Percentiles rank a stretch among this genome's conserved stretches.
Conservation (phyloP, 352 stramenopile genomes). For the Phytophthora litchii region DNA sequence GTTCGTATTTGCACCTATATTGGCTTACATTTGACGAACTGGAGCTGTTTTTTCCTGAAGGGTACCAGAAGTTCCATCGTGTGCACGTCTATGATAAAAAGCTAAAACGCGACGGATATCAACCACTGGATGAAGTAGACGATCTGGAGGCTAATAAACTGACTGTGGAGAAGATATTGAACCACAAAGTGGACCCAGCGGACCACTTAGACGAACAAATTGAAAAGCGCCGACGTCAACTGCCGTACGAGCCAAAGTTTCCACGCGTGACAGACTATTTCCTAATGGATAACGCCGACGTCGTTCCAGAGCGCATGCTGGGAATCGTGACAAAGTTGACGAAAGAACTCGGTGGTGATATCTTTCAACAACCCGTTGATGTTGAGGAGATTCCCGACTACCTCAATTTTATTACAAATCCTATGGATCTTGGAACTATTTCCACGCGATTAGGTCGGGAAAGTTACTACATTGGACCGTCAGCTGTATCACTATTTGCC, state of each 20-base stretch:
- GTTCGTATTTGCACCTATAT: constrained; percentile 88
- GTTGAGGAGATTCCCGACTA: constrained; percentile 86
- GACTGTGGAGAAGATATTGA: constrained; percentile 89
- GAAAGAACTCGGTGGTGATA: constrained; percentile 84
- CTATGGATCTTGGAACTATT: constrained; percentile 90
- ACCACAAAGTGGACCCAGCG: constrained; percentile 80
- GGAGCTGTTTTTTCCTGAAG: constrained; percentile 83
- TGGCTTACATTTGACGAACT: constrained; percentile 90
- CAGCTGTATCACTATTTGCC: constrained; percentile 75
- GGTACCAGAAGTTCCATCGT: constrained; percentile 86
- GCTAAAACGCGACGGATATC: constrained; percentile 78
- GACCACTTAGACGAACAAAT: constrained; percentile 88
- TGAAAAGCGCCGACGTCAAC: constrained; percentile 66
- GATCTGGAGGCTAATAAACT: constrained; percentile 88
- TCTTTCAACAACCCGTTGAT: constrained; percentile 84
- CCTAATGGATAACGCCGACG: constrained; percentile 75
- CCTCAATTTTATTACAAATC: constrained; percentile 86
- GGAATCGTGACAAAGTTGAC: constrained; percentile 84
- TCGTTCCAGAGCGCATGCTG: constrained; percentile 68
- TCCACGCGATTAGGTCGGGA: constrained; percentile 66
- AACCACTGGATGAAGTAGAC: constrained; percentile 87
- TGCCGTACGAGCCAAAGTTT: constrained; percentile 57
- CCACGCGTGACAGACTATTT: constrained; percentile 85
- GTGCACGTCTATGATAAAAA: constrained; percentile 89
- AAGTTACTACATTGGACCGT: constrained; percentile 84